Conservation (phyloP, 768 basidiomycete genomes). For the Lentinula guzmanii region DNA sequence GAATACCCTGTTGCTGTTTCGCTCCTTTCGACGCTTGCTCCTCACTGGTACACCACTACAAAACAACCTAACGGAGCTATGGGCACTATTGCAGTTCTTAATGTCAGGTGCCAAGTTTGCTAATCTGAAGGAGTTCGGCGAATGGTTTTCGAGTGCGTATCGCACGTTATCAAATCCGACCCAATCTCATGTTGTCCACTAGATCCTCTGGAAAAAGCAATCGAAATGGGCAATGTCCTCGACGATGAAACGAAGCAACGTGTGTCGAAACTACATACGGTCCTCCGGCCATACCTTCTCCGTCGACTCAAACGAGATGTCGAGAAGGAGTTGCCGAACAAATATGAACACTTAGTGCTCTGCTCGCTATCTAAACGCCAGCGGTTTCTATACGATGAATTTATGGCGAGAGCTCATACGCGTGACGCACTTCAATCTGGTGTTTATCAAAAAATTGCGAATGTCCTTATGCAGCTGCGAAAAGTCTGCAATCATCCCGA, state of each 20-base stretch:
- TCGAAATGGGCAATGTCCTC: constrained; percentile 72
- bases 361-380: constrained; percentile 89
- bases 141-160: constrained; percentile 91
- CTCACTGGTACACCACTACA: constrained; percentile 95
- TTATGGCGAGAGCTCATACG: constrained; percentile 86
- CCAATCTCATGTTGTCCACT: not conserved
- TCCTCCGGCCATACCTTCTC: constrained; percentile 93
- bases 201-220: constrained; percentile 93
- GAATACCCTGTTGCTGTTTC: constrained; percentile 87
- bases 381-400: constrained; percentile 94
- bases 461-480: constrained; percentile 96
- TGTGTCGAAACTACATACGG: constrained; percentile 83
- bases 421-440: constrained; percentile 79
- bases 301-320: constrained; percentile 98
- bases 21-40: constrained; percentile 78
- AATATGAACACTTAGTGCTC: constrained; percentile 85
- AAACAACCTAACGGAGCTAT: constrained; percentile 94
- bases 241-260: constrained; percentile 85
- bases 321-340: constrained; percentile 91
- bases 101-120: constrained; percentile 88
- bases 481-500: constrained; percentile 97
- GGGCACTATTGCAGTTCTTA: constrained; percentile 92
- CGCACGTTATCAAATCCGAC: not conserved
- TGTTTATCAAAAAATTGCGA: constrained; percentile 83
- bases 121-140: constrained; percentile 87